Evolutionary conservation across 257 asterid genomes (phyloP).

Genomic region (Solanum raphanifolium): DNA sequence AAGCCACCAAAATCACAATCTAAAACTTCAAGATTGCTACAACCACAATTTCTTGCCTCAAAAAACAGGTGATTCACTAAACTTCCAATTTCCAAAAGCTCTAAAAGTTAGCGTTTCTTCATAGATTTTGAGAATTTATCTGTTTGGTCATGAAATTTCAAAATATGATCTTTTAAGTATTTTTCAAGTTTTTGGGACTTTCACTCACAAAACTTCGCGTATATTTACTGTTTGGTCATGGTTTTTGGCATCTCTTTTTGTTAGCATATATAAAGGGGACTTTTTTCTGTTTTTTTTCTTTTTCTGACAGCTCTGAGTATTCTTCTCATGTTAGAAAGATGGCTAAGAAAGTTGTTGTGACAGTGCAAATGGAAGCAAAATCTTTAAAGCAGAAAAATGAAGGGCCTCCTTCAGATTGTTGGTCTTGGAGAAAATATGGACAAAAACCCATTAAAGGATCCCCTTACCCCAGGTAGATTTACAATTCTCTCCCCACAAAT

Average conservation of each 20-base stretch:
- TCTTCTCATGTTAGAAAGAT: slow-evolving; percentile 29
- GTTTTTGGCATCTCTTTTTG: neutral
- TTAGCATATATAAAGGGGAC: neutral
- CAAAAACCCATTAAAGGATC: slow-evolving; percentile 77
- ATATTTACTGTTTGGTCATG: neutral
- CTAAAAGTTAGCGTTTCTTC: neutral
- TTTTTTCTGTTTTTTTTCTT: neutral
- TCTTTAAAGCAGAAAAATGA: slow-evolving; percentile 39
- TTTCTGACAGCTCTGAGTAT: neutral
- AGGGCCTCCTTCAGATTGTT: slow-evolving; percentile 55
- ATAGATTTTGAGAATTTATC: neutral
- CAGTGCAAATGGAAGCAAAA: slow-evolving; percentile 41
- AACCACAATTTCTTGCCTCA: slow-evolving; percentile 21
- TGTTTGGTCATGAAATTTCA: neutral
- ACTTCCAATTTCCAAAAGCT: neutral
- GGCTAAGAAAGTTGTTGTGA: slow-evolving; percentile 41
- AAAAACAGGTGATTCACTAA: slow-evolving; percentile 35
- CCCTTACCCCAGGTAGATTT: slow-evolving; percentile 55
- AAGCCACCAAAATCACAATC: slow-evolving; percentile 7
- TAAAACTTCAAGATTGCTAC: neutral
- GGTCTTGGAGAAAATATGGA: slow-evolving; percentile 80
- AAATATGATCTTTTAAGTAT: neutral
- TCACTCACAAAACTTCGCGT: neutral
- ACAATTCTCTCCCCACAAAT: neutral
- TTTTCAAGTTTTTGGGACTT: neutral